Percentiles rank a stretch among this genome's conserved stretches.
Evolutionary conservation across 768 basidiomycete species (phyloP).

Genomic region (Tubosaeta sp.): DNA sequence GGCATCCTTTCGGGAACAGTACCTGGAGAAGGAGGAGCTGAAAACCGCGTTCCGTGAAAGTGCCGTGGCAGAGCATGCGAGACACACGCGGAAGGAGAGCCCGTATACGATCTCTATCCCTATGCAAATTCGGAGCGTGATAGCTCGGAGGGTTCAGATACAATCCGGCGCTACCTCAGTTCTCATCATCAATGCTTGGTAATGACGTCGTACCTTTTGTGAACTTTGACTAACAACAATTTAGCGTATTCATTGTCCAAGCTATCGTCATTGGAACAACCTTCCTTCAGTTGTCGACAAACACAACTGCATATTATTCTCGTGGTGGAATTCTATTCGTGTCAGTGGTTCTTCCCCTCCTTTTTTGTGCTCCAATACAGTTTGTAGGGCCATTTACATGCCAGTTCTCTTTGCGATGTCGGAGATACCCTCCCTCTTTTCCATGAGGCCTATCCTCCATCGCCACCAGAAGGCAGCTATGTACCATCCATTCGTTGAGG

Average conservation of each 20-base stretch:
- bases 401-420: constrained; percentile 58
- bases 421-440: constrained; percentile 47
- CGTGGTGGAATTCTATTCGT: constrained; percentile 88
- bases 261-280: constrained; percentile 35
- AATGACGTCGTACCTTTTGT: too few relatives aligned
- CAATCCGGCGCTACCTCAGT: constrained; percentile 36
- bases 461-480: constrained; percentile 44
- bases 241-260: constrained; percentile 37
- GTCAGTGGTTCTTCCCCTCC: constrained; percentile 31
- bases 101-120: constrained; percentile 48
- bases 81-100: constrained; percentile 38
- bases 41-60: constrained; percentile 45
- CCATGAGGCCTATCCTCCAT: constrained; percentile 41
- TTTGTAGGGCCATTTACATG: constrained; percentile 50
- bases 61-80: constrained; percentile 50
- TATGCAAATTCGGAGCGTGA: constrained; percentile 45
- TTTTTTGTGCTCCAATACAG: neutral
- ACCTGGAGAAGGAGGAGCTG: constrained; percentile 42
- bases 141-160: constrained; percentile 44
- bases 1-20: constrained; percentile 41
- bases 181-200: constrained; percentile 31
- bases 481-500: constrained; percentile 49
- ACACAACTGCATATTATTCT: constrained; percentile 38
- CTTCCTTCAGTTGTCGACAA: constrained; percentile 41
- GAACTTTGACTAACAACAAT: neutral